These are phyloP conservation scores for Penicillium sp. DNA, from an alignment of 2,329 filamentous ascomycete genomes.

Conservation along the genomic window DNA sequence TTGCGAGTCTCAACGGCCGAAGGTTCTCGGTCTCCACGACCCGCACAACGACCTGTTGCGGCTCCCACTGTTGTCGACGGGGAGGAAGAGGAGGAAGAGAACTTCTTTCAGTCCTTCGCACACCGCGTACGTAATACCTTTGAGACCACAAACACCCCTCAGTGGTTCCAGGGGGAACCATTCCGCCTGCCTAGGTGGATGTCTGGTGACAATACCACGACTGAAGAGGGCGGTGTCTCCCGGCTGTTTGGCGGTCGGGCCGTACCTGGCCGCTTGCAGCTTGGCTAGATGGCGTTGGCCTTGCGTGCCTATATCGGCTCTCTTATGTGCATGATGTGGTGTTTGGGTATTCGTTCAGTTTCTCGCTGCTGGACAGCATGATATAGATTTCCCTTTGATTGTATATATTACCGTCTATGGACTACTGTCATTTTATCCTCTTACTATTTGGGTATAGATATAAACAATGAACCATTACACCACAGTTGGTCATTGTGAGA, in stretches of 20 bases:
- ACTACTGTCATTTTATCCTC: no score
- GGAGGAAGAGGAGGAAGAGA: conserved; percentile 69
- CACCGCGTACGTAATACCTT: conserved; percentile 90
- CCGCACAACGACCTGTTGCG: conserved; percentile 34
- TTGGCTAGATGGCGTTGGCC: conserved; percentile 26
- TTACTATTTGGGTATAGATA: no score
- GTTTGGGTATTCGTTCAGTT: conserved; percentile 9
- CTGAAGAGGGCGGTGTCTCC: conserved; percentile 32
- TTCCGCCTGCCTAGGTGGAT: conserved; percentile 82
- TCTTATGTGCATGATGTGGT: conserved; percentile 11
- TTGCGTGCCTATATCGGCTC: neutral
- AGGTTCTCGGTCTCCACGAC: conserved; percentile 27
- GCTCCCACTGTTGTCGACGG: conserved; percentile 49
- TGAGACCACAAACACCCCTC: conserved; percentile 74
- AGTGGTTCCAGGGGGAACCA: conserved; percentile 73
- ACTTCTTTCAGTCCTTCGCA: conserved; percentile 78
- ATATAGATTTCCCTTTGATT: conserved; percentile 14
- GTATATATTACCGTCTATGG: conserved; percentile 17
- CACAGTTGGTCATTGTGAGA: no score
- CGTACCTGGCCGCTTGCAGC: conserved; percentile 39
- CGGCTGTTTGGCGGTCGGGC: conserved; percentile 43
- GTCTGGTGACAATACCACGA: conserved; percentile 54
- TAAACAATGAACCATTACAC: no score
- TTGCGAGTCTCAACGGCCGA: conserved; percentile 35
- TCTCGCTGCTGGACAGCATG: conserved; percentile 23